Conservation (phyloP, 116 monocot species). For the Posidonia oceanica region DNA sequence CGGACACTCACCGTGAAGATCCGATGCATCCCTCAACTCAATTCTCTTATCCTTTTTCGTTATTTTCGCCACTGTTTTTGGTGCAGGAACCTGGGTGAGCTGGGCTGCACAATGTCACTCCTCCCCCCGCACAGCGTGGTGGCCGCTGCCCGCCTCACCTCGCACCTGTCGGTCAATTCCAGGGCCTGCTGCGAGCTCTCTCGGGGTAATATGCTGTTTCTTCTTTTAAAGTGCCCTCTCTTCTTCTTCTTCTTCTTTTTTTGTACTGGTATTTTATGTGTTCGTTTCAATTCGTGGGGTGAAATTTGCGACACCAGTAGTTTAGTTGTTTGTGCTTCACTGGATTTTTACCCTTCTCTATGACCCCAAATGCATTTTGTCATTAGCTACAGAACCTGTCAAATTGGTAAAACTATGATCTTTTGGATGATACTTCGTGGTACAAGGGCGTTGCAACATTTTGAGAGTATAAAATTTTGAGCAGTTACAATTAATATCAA, state of each 20-base stretch:
- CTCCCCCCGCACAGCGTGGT: slow-evolving; percentile 28
- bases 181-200: slow-evolving; percentile 82
- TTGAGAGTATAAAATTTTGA: too few relatives aligned
- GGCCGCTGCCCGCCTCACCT: slow-evolving; percentile 39
- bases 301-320: too few relatives aligned
- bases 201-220: slow-evolving; percentile 34
- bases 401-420: too few relatives aligned
- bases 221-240: too few relatives aligned
- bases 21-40: background rate
- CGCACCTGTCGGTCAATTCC: slow-evolving; percentile 55
- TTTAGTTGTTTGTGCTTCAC: too few relatives aligned
- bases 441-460: too few relatives aligned
- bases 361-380: too few relatives aligned
- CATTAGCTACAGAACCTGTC: too few relatives aligned
- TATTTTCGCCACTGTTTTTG: background rate
- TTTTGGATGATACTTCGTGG: too few relatives aligned
- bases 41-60: background rate
- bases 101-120: slow-evolving; percentile 15
- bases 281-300: background rate
- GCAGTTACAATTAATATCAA: too few relatives aligned
- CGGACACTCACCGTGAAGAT: background rate
- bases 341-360: too few relatives aligned
- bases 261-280: background rate
- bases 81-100: slow-evolving; percentile 8
- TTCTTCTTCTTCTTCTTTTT: background rate